These are phyloP conservation scores for Bipolaris cookei DNA, from an alignment of 2,329 filamentous ascomycete species.

Conservation along the genomic window DNA sequence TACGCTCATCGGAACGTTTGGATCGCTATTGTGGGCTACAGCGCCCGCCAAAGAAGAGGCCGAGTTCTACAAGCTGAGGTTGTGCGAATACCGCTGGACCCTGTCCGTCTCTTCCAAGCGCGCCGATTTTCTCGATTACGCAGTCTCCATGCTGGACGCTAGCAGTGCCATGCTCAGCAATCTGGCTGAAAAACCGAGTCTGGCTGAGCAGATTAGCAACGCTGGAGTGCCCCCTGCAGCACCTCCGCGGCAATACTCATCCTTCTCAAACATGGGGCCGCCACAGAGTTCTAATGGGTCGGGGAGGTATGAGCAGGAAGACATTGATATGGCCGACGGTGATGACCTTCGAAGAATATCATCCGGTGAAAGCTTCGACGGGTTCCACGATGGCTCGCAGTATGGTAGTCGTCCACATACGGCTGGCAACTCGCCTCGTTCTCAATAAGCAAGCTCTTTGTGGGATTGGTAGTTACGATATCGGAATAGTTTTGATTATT, in stretches of 20 bases:
- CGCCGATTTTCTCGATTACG: conserved; percentile 57
- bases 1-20: conserved; percentile 92
- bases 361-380: conserved; percentile 42
- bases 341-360: conserved; percentile 28
- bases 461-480: not conserved
- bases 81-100: conserved; percentile 94
- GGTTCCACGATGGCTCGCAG: conserved; percentile 38
- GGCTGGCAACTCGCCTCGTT: conserved; percentile 30
- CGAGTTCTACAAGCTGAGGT: conserved; percentile 84
- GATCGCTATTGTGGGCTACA: conserved; percentile 86
- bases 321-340: conserved; percentile 40
- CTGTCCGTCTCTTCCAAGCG: conserved; percentile 83
- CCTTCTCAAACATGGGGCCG: conserved; percentile 28
- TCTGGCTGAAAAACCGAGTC: conserved; percentile 53
- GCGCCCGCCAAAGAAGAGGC: conserved; percentile 86
- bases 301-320: conserved; percentile 24
- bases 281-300: conserved; percentile 19
- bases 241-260: conserved; percentile 28
- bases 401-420: conserved; percentile 34
- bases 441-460: conserved; percentile 14
- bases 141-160: conserved; percentile 55
- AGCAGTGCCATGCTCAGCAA: conserved; percentile 53
- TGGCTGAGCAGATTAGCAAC: conserved; percentile 48
- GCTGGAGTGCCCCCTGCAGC: conserved; percentile 47
- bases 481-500: not conserved